Conservation (phyloP, 345 rosid species). For the Tarenaya hassleriana region DNA sequence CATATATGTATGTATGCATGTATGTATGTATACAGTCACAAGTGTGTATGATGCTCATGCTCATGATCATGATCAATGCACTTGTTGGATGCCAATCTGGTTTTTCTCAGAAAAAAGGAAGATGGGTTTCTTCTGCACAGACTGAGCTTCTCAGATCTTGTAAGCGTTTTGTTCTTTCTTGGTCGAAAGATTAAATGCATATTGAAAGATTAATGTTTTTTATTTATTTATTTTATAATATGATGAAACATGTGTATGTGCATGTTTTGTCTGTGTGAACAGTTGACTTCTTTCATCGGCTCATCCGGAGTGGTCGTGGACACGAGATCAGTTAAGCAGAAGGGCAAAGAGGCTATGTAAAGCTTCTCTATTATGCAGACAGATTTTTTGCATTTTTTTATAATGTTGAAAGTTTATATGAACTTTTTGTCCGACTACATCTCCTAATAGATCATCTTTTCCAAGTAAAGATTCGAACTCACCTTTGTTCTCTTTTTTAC, state of each 20-base stretch:
- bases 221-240: background rate
- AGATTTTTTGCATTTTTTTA: background rate
- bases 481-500: too few relatives aligned
- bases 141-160: constrained; percentile 54
- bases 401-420: background rate
- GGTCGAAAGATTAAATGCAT: background rate
- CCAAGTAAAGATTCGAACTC: too few relatives aligned
- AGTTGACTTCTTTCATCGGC: constrained; percentile 56
- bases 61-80: too few relatives aligned
- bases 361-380: background rate
- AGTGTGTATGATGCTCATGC: too few relatives aligned
- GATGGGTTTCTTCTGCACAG: constrained; percentile 76
- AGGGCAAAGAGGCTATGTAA: constrained; percentile 45
- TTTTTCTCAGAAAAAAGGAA: constrained; percentile 39
- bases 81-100: too few relatives aligned
- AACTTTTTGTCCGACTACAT: too few relatives aligned
- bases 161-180: constrained; percentile 27
- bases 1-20: too few relatives aligned
- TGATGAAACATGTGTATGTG: too few relatives aligned
- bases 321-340: constrained; percentile 36
- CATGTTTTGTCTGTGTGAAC: too few relatives aligned
- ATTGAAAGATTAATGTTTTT: constrained; percentile 9
- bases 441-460: too few relatives aligned
- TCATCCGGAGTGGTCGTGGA: constrained; percentile 39
- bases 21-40: too few relatives aligned